A percentile compares a stretch with the other conserved stretches of the same genome.
Conservation (phyloP, 106 monocot genomes). For the Acorus gramineus region DNA sequence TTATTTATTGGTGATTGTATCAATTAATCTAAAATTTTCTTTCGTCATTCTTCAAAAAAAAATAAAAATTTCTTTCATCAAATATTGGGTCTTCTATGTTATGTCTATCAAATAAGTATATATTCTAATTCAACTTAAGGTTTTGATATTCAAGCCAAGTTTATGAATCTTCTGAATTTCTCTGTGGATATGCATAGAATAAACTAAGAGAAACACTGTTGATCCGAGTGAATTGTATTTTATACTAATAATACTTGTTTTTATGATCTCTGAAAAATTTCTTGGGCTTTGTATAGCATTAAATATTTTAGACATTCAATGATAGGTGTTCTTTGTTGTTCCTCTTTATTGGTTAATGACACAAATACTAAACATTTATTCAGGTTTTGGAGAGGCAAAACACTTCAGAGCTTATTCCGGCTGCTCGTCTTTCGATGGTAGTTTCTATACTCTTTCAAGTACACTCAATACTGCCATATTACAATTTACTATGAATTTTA, state of each 20-base stretch:
- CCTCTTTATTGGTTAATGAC: background rate
- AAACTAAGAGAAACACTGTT: no score
- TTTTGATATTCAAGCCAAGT: no score
- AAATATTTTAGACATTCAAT: background rate
- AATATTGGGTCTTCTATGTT: no score
- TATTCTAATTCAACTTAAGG: no score
- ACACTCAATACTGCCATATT: background rate
- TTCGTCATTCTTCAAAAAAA: no score
- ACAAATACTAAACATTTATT: background rate
- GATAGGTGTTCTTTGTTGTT: background rate
- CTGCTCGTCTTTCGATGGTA: conserved; percentile 54
- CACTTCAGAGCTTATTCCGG: conserved; percentile 22
- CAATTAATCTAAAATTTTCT: no score
- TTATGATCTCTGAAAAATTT: background rate
- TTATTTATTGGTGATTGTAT: no score
- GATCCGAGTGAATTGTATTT: no score
- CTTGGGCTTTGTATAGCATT: background rate
- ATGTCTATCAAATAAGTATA: no score
- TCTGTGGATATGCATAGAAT: no score
- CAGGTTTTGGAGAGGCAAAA: conserved; percentile 53
- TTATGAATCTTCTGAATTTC: no score
- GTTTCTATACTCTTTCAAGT: background rate
- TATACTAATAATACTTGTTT: background rate
- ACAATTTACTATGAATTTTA: background rate
- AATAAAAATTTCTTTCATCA: no score